A percentile compares a stretch with the other conserved stretches of the same genome.
Evolutionary conservation across 768 basidiomycete species (phyloP).

Genomic region (Boletus fagicola): DNA sequence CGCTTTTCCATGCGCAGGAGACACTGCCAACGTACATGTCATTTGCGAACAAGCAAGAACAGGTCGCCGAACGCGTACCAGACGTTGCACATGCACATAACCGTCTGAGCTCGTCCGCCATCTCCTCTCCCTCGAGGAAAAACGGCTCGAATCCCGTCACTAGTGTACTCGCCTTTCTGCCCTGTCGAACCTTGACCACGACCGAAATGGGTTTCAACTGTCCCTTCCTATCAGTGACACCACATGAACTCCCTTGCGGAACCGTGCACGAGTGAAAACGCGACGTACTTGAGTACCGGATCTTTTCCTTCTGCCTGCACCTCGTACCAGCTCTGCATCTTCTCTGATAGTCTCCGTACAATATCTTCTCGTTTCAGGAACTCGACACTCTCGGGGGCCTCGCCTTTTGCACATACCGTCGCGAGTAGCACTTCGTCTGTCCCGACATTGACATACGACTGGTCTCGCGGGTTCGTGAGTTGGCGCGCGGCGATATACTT

Average conservation of each 20-base stretch:
- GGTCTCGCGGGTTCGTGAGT: slow-evolving; percentile 65
- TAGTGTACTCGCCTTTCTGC: slow-evolving; percentile 71
- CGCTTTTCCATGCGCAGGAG: slow-evolving; percentile 56
- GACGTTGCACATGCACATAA: slow-evolving; percentile 79
- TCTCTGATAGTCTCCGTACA: slow-evolving; percentile 47
- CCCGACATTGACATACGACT: slow-evolving; percentile 64
- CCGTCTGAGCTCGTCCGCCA: slow-evolving; percentile 77
- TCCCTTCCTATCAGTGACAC: slow-evolving; percentile 60
- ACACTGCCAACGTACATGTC: slow-evolving; percentile 41
- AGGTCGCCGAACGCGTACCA: slow-evolving; percentile 40
- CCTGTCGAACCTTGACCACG: slow-evolving; percentile 69
- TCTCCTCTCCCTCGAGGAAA: slow-evolving; percentile 60
- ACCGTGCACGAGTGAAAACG: neutral
- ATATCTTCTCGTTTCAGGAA: slow-evolving; percentile 71
- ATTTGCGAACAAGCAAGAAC: neutral
- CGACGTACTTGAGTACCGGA: slow-evolving; percentile 55
- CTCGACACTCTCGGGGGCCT: slow-evolving; percentile 35
- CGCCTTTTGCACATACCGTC: slow-evolving; percentile 38
- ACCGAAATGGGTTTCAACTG: slow-evolving; percentile 67
- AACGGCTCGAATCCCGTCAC: slow-evolving; percentile 82
- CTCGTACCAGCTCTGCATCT: slow-evolving; percentile 81
- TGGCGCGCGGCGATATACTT: slow-evolving; percentile 58
- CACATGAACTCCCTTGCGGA: neutral
- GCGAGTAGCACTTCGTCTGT: slow-evolving; percentile 43
- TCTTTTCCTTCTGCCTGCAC: slow-evolving; percentile 55